Conservation (phyloP, 1,284 basidiomycete species). For the Limonomyces culmigenus region DNA sequence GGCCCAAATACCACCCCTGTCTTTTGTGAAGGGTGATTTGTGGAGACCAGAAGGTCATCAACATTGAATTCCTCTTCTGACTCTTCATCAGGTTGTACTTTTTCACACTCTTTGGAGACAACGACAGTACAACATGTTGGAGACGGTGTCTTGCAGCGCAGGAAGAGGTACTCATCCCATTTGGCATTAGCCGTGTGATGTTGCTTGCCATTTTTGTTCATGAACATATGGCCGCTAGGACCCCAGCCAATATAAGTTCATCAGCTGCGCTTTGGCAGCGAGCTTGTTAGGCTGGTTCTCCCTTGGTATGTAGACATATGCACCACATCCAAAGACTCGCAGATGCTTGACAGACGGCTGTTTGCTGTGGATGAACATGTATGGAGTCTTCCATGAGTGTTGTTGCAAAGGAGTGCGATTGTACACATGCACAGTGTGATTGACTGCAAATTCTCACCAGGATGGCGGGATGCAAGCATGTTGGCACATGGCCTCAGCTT, state of each 20-base stretch:
- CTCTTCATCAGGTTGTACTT: background rate
- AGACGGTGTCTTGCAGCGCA: background rate
- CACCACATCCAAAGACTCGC: background rate
- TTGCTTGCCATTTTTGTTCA: constrained; percentile 1
- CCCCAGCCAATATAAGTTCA: constrained; percentile 1
- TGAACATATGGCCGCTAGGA: background rate
- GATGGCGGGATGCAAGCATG: constrained; percentile 9
- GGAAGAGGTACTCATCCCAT: background rate
- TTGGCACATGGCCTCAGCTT: constrained; percentile 9
- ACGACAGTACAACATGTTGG: background rate
- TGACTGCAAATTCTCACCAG: constrained; percentile 7
- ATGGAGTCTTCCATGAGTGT: constrained; percentile 4
- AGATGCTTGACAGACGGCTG: background rate
- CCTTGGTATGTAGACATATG: constrained; percentile 1
- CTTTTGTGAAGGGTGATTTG: too few relatives aligned
- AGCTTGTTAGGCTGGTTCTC: background rate
- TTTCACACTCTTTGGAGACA: background rate
- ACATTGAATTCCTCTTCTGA: background rate
- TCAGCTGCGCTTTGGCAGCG: background rate
- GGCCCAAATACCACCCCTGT: too few relatives aligned
- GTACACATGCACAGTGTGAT: constrained; percentile 10
- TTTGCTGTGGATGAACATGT: background rate
- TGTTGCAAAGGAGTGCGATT: constrained; percentile 9
- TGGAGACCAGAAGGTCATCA: background rate
- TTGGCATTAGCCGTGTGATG: background rate